phyloP scores from a whole-genome alignment of 2,329 filamentous ascomycete species.

The Xylaria multiplex region DNA sequence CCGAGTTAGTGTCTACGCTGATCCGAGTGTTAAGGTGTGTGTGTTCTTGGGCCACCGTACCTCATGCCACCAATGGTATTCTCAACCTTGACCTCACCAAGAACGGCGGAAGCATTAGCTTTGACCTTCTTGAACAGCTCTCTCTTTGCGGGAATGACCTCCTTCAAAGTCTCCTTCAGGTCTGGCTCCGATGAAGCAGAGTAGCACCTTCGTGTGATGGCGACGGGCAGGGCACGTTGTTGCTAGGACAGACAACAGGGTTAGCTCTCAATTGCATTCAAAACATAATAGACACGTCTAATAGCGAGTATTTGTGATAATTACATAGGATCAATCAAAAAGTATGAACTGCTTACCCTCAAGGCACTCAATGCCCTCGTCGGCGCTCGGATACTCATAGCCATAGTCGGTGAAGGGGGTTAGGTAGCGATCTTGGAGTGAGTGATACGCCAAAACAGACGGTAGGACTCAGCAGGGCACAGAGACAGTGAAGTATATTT shows the following conservation, averaged over 20 bases:
- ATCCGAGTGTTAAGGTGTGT: neutral
- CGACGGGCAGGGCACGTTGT: conserved; percentile 46
- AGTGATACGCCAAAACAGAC: neutral
- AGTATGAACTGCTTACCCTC: conserved; percentile 60
- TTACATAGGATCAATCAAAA: neutral
- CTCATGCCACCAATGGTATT: conserved; percentile 97
- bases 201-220: conserved; percentile 64
- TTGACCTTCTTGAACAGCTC: conserved; percentile 96
- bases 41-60: conserved; percentile 37
- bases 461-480: neutral
- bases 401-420: conserved; percentile 59
- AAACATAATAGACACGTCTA: neutral
- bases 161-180: conserved; percentile 86
- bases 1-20: conserved; percentile 15
- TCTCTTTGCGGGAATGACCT: conserved; percentile 88
- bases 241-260: conserved; percentile 28
- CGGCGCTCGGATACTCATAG: conserved; percentile 70
- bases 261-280: conserved; percentile 6
- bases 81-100: conserved; percentile 93
- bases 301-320: neutral
- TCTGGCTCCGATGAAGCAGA: conserved; percentile 82
- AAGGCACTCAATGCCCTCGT: conserved; percentile 71
- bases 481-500: conserved; percentile 3
- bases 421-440: neutral
- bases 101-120: conserved; percentile 79